Base-by-base conservation (phyloP, 257 asterid species). In the Solanum clarkiae region DNA sequence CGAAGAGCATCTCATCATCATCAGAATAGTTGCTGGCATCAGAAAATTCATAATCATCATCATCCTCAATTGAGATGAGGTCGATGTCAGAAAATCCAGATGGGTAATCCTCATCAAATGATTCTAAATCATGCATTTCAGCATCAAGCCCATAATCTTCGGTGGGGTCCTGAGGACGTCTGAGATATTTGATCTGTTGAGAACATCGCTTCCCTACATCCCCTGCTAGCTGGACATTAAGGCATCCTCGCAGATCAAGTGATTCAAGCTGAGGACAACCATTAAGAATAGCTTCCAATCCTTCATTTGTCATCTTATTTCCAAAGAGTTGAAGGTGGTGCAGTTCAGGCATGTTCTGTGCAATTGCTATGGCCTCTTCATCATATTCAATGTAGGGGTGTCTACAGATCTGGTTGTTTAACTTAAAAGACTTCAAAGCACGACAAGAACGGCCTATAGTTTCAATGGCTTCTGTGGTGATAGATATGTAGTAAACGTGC, bases 201-300 rank as follows among this genome's bases (percentile, higher is more conserved):
- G 66, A 55, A 80, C 90, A 88, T 85, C 87, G 82, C 62, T 85
- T 89, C 56, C 91, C 90, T 51, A 91, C 5, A 65, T 88, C 89
- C 54, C 91, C 90, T 12, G 40, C 47, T 70, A 88, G 88, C 51
- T 90, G 44, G 60, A 91, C 85, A 44, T 53, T 49, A 14, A 56
- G 84, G 84, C 94, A 93, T 20, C 36, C 83, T 15, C 92, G 85
- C 10, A 93, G 51, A 88, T 90, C 93, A 36, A 93, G 91, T 42
- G 93, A 90, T 72, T 93, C 93, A 74, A 93, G 92, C 47, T 56
- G 80, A 2, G 91, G 89, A 81, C 94, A 93, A 15, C 89, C 90
- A 53, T 88, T 88, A 84, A 93, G 91, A 88, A 93, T 84, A 24
- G 91, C 91, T 81, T 84, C 47, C 85, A 89, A 82, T 4, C 90